Percentiles rank a stretch among this genome's conserved stretches.
Conservation (phyloP, 2,329 filamentous ascomycete genomes). For the Beauveria medogensis region DNA sequence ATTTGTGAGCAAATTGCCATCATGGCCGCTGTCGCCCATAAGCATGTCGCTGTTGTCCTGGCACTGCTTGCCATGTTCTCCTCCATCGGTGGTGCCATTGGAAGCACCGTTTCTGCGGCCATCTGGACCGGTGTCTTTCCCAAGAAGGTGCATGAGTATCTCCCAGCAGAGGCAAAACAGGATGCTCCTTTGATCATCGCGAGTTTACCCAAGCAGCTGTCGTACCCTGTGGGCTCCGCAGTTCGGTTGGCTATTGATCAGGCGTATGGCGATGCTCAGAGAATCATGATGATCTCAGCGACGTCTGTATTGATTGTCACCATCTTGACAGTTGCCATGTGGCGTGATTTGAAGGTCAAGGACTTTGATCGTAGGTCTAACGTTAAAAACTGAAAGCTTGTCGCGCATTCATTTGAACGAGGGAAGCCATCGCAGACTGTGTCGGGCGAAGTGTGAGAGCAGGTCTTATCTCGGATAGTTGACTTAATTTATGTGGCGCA, state of each 20-base stretch:
- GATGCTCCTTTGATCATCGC: not conserved
- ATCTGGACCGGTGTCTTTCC: slow-evolving; percentile 4
- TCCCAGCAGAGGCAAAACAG: not conserved
- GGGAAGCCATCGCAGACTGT: no score
- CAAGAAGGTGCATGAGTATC: not conserved
- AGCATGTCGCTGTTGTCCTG: not conserved
- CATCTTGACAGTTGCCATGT: not conserved
- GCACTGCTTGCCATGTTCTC: not conserved
- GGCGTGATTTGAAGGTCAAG: slow-evolving; percentile 7
- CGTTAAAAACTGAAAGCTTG: not conserved
- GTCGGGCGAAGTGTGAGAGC: no score
- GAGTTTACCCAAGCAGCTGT: not conserved
- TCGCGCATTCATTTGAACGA: not conserved
- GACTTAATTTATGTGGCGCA: no score
- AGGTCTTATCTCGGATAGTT: no score
- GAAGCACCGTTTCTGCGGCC: not conserved
- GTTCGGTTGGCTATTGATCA: not conserved
- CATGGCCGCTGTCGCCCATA: slow-evolving; percentile 47
- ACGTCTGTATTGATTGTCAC: not conserved
- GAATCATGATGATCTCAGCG: slow-evolving; percentile 5
- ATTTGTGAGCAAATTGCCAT: slow-evolving; percentile 51
- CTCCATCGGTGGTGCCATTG: slow-evolving; percentile 3
- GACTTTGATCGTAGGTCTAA: not conserved
- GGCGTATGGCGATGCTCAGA: slow-evolving; percentile 1
- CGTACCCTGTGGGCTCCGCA: not conserved